Conservation (phyloP, 305 asterid genomes). For the Salvia sclarea region DNA sequence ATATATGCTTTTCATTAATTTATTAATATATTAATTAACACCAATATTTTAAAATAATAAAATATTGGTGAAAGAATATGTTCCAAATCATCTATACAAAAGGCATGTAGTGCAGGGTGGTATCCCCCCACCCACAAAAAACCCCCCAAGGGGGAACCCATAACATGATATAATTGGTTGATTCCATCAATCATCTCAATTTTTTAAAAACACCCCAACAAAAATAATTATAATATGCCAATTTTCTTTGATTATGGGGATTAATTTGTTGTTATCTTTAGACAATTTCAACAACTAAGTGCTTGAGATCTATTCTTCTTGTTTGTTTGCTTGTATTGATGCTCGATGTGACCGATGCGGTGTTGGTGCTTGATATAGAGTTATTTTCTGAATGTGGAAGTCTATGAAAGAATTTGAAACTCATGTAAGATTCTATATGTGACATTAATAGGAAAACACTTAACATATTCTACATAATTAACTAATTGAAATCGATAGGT, state of each 20-base stretch:
- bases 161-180: slow-evolving; percentile 9
- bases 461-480: too few relatives aligned
- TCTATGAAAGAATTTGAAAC: too few relatives aligned
- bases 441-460: too few relatives aligned
- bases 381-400: too few relatives aligned
- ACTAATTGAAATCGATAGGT: too few relatives aligned
- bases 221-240: neutral
- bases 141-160: slow-evolving; percentile 2
- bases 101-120: slow-evolving; percentile 11
- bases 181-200: neutral
- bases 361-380: too few relatives aligned
- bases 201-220: neutral
- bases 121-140: slow-evolving; percentile 30
- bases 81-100: slow-evolving; percentile 34
- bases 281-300: neutral
- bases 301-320: too few relatives aligned
- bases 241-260: neutral
- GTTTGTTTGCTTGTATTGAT: too few relatives aligned
- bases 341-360: too few relatives aligned
- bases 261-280: neutral
- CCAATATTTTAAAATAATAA: slow-evolving; percentile 4
- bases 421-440: too few relatives aligned
- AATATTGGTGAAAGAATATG: slow-evolving; percentile 31
- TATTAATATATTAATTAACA: slow-evolving; percentile 18
- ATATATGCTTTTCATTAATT: slow-evolving; percentile 52